These are phyloP conservation scores for Alternaria metachromatica DNA, from an alignment of 2,329 filamentous ascomycete genomes.

Conservation along the genomic window DNA sequence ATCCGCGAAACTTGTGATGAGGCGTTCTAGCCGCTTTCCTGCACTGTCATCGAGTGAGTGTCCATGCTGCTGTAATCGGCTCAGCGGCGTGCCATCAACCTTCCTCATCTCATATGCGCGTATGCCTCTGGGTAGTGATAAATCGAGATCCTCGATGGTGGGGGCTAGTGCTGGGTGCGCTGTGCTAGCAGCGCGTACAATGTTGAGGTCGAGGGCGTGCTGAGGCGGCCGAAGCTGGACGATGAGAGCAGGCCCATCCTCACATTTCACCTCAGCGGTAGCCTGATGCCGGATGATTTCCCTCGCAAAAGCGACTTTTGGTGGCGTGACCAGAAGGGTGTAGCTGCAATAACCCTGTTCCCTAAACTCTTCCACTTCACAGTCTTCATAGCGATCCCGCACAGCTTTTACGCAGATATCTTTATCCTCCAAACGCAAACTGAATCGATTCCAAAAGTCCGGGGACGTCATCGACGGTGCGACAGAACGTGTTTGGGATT, in stretches of 20 bases:
- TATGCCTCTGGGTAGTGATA: conserved; percentile 18
- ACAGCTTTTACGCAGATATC: conserved; percentile 3
- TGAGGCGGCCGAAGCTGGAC: conserved; percentile 38
- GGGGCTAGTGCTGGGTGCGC: conserved; percentile 37
- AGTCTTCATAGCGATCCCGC: conserved; percentile 1
- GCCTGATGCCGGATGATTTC: neutral
- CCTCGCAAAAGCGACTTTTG: neutral
- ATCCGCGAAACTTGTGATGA: conserved; percentile 38
- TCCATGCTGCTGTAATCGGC: conserved; percentile 14
- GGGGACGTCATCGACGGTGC: neutral
- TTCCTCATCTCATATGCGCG: conserved; percentile 35
- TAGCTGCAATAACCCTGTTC: conserved; percentile 21
- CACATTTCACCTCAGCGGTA: too few relatives aligned
- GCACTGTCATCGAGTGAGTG: neutral
- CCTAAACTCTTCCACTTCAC: conserved; percentile 6
- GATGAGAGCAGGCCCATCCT: conserved; percentile 12
- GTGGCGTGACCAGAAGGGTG: conserved; percentile 11
- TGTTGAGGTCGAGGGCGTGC: conserved; percentile 30
- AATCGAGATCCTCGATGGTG: conserved; percentile 7
- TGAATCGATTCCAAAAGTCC: conserved; percentile 9
- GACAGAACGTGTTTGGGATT: neutral
- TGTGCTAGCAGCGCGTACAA: conserved; percentile 23
- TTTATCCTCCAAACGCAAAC: neutral
- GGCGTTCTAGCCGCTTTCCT: conserved; percentile 20
- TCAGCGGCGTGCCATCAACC: conserved; percentile 34